Evolutionary conservation across 352 stramenopile genomes (phyloP), one percentile per base, ranked within the genome.

Genomic region (Plasmopara halstedii): DNA sequence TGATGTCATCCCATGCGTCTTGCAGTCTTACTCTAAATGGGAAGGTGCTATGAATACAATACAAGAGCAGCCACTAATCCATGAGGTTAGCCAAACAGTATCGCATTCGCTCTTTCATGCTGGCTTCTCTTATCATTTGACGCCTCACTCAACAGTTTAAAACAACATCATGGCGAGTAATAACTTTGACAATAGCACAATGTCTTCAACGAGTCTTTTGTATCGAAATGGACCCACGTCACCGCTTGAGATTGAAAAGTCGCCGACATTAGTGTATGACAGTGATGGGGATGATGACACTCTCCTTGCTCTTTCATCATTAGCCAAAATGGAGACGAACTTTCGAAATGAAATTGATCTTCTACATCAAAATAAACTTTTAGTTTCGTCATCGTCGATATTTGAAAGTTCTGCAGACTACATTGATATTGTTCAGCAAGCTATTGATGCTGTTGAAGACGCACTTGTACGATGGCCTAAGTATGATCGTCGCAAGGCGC

Each of bases 231-330:
- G 36, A 37, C 41, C 25, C 22, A 44, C 39, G 1, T 64, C 38
- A 10, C 29, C 32, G 25, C 40, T 46, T 10, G 44, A 18, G 22
- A 35, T 39, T 18, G 33, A 25, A 32, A 63, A 51, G 15, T 18
- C n/a, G n/a, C n/a, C 25, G 27, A 18, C 26, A 22, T 22, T 18
- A 18, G 22, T 33, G 7, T 53, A 64, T 26, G 50, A 64, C 35
- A 57, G 48, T 42, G 42, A 68, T 22, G 47, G 59, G 41, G 53
- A 67, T 20, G 55, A 72, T 7, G 51, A 65, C 11, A 69, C 47
- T 13, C 47, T 68, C 5, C 29, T 64, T 14, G 45, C 42, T 4
- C 27, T 72, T n/a, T 67, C 58, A 4, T 58, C 50, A 27, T 21
- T 72, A 4, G 27, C 39, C 6, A 61, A 59, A 45, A 54, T 69